These are phyloP conservation scores for Bromus sterilis DNA, from an alignment of 176 grass and related monocot species.

Conservation along the genomic window DNA sequence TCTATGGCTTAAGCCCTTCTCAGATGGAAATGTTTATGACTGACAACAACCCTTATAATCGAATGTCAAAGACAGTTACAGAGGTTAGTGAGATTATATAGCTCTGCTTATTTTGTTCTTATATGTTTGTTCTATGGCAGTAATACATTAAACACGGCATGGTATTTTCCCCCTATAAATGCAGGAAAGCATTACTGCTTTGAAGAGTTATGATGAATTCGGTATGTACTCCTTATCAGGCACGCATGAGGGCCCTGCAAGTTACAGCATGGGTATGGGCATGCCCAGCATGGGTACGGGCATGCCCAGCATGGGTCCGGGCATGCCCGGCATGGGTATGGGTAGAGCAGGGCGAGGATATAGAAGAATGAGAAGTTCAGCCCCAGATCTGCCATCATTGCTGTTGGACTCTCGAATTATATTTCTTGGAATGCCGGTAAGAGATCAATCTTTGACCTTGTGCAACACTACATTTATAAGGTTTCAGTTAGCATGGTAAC, in stretches of 20 bases:
- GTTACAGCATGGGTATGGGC: conserved; percentile 61
- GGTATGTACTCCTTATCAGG: conserved; percentile 66
- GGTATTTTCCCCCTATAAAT: conserved; percentile 2
- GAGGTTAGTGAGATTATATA: conserved; percentile 29
- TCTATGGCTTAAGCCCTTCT: conserved; percentile 61
- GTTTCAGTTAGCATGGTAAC: conserved; percentile 6
- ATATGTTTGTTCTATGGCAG: background rate
- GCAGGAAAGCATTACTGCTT: conserved; percentile 71
- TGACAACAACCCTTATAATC: conserved; percentile 54
- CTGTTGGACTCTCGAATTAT: conserved; percentile 78
- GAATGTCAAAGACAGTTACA: conserved; percentile 51
- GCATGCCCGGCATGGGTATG: conserved; percentile 62
- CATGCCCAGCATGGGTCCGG: conserved; percentile 65
- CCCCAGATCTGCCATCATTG: conserved; percentile 87
- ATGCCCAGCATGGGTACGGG: conserved; percentile 67
- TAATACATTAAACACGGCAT: background rate
- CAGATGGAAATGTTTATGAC: conserved; percentile 84
- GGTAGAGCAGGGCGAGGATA: conserved; percentile 50
- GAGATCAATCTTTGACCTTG: background rate
- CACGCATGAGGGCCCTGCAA: conserved; percentile 43
- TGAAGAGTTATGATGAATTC: conserved; percentile 63
- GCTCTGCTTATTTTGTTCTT: background rate
- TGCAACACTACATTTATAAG: background rate
- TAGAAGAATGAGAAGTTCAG: conserved; percentile 60
- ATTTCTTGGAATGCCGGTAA: conserved; percentile 87